Conservation (phyloP, 768 basidiomycete genomes). For the Pisolithus marmoratus region DNA sequence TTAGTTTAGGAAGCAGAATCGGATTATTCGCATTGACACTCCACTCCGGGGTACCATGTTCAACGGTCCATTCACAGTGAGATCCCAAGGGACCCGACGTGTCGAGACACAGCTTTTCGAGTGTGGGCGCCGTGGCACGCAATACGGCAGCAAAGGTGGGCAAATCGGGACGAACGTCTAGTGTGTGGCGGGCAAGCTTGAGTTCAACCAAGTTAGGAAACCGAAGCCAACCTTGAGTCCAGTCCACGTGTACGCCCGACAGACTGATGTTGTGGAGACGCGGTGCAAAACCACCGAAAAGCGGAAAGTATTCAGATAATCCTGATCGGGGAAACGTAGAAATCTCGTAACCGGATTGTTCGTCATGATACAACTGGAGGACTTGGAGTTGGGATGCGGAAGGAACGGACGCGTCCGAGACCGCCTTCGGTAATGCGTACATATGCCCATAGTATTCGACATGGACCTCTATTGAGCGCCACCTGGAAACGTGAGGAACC, state of each 20-base stretch:
- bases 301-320: constrained; percentile 35
- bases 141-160: constrained; percentile 50
- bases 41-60: constrained; percentile 11
- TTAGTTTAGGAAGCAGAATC: constrained; percentile 25
- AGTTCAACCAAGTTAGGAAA: constrained; percentile 38
- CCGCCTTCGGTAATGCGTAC: constrained; percentile 35
- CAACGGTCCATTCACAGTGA: constrained; percentile 33
- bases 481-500: constrained; percentile 47
- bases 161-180: constrained; percentile 60
- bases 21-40: constrained; percentile 24
- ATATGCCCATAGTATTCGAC: constrained; percentile 45
- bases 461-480: constrained; percentile 45
- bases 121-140: constrained; percentile 46
- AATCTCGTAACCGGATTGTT: constrained; percentile 33
- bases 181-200: constrained; percentile 56
- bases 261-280: constrained; percentile 44
- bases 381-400: constrained; percentile 49
- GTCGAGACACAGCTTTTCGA: constrained; percentile 47
- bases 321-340: constrained; percentile 15
- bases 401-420: constrained; percentile 35
- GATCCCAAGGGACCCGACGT: constrained; percentile 55
- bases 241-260: constrained; percentile 70
- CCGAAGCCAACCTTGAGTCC: constrained; percentile 40
- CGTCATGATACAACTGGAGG: constrained; percentile 53
- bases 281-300: constrained; percentile 52